phyloP scores from a whole-genome alignment of 371 early-diverging fungal genomes.

The Apophysomyces ossiformis region DNA sequence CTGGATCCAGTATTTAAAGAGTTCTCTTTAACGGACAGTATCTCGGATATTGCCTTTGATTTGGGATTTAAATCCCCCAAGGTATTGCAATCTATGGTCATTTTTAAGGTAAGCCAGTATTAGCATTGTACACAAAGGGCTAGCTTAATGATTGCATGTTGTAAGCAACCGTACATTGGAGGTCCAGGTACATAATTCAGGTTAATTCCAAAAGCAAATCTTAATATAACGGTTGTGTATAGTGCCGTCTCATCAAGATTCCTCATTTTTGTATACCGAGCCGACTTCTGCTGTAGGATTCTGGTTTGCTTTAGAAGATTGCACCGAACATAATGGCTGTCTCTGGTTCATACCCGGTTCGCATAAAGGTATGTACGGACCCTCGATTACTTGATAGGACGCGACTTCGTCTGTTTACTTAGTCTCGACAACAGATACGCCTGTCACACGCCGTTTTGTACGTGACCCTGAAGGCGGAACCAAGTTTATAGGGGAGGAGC shows the following conservation, averaged over 20 bases:
- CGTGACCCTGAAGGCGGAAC: conserved; percentile 63
- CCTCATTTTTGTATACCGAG: conserved; percentile 89
- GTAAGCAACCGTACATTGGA: conserved; percentile 77
- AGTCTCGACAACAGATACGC: conserved; percentile 41
- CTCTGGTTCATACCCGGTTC: conserved; percentile 88
- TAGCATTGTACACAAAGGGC: not conserved
- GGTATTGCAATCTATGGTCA: conserved; percentile 91
- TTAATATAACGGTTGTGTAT: conserved; percentile 10
- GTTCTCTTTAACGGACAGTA: conserved; percentile 58
- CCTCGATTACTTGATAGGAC: no score
- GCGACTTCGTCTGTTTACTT: no score
- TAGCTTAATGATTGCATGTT: not conserved
- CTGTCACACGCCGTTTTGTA: conserved; percentile 79
- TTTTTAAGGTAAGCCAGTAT: conserved; percentile 69
- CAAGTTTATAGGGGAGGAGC: conserved; percentile 59
- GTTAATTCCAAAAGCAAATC: not conserved
- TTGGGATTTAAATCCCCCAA: conserved; percentile 77
- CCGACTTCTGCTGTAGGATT: conserved; percentile 87
- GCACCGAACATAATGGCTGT: conserved; percentile 87
- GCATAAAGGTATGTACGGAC: conserved; percentile 65
- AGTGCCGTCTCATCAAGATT: conserved; percentile 87
- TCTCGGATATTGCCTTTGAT: conserved; percentile 61
- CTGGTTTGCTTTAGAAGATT: conserved; percentile 95
- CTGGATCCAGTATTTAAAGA: conserved; percentile 74
- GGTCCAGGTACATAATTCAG: conserved; percentile 50